Percentiles rank a stretch among this genome's conserved stretches.
These are phyloP conservation scores for Trichosporon coremiiforme DNA, from an alignment of 1,284 basidiomycete genomes.

Conservation along the genomic window DNA sequence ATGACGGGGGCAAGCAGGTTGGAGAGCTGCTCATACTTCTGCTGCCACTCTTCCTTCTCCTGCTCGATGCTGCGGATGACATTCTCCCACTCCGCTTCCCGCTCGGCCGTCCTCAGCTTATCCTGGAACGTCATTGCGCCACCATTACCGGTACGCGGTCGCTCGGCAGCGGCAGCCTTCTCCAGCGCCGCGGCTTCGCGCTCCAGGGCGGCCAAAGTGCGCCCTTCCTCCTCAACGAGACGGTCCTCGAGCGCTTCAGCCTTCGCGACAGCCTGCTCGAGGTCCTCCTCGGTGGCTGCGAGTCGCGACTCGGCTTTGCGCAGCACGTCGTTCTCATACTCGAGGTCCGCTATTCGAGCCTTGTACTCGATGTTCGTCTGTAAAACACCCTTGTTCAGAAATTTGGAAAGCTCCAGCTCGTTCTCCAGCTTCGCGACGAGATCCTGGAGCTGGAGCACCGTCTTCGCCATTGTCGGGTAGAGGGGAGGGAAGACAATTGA, in stretches of 20 bases:
- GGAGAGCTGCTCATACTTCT: slow-evolving; percentile 18
- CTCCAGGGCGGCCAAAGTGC: neutral
- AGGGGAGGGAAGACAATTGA: neutral
- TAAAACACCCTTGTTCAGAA: slow-evolving; percentile 51
- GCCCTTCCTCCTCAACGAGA: slow-evolving; percentile 6
- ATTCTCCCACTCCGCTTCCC: slow-evolving; percentile 5
- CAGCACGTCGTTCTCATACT: slow-evolving; percentile 43
- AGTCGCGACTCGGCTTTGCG: slow-evolving; percentile 42
- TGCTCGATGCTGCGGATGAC: neutral
- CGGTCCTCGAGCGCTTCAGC: slow-evolving; percentile 20
- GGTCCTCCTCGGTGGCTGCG: slow-evolving; percentile 41
- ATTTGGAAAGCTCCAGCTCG: slow-evolving; percentile 48
- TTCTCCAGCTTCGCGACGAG: slow-evolving; percentile 25
- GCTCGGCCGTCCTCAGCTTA: neutral
- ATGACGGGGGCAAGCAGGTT: neutral
- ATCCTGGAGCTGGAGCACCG: slow-evolving; percentile 16
- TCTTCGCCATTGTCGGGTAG: slow-evolving; percentile 13
- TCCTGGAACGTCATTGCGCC: slow-evolving; percentile 1
- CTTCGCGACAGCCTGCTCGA: slow-evolving; percentile 29
- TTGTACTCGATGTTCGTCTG: slow-evolving; percentile 45
- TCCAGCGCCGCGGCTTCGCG: slow-evolving; percentile 16
- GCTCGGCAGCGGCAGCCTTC: neutral
- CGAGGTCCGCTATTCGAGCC: slow-evolving; percentile 40
- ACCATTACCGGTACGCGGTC: neutral
- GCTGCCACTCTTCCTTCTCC: slow-evolving; percentile 21